Evolutionary conservation across 495 filamentous ascomycete species (phyloP).

Genomic region (Tuber borchii): DNA sequence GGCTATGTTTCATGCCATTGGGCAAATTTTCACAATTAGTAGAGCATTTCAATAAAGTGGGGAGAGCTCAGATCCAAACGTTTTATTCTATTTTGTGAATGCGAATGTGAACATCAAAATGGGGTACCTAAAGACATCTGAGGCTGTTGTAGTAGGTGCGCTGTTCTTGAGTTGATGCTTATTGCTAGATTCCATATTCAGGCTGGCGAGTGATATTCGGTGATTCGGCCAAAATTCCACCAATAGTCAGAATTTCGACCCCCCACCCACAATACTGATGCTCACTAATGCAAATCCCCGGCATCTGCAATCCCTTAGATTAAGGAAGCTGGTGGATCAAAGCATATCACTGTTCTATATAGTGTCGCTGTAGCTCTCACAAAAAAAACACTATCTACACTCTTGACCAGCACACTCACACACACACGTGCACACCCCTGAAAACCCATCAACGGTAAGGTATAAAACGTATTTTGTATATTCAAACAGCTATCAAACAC

Average conservation of each 20-base stretch:
- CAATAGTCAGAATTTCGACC: not conserved
- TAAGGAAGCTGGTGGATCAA: not conserved
- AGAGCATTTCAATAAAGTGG: not conserved
- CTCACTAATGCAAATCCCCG: not conserved
- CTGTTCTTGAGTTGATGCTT: not conserved
- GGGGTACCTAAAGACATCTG: not conserved
- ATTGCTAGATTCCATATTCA: not conserved
- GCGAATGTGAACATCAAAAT: not conserved
- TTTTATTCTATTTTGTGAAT: not conserved
- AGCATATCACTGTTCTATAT: not conserved
- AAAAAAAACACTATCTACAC: not conserved
- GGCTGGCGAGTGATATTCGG: not conserved
- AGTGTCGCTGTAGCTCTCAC: not conserved
- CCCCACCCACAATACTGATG: not conserved
- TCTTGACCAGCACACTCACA: not conserved
- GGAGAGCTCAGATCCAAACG: not conserved
- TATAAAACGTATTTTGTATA: not conserved
- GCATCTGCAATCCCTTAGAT: not conserved
- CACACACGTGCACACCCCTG: not conserved
- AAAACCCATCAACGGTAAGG: not conserved
- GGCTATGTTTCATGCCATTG: not conserved
- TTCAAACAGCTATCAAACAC: not conserved
- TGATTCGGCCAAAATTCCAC: not conserved
- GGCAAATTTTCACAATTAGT: not conserved
- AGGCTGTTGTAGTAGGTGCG: not conserved